A percentile compares a stretch with the other conserved stretches of the same genome.
Conservation (phyloP, 257 asterid genomes). For the Jacaranda copaia region DNA sequence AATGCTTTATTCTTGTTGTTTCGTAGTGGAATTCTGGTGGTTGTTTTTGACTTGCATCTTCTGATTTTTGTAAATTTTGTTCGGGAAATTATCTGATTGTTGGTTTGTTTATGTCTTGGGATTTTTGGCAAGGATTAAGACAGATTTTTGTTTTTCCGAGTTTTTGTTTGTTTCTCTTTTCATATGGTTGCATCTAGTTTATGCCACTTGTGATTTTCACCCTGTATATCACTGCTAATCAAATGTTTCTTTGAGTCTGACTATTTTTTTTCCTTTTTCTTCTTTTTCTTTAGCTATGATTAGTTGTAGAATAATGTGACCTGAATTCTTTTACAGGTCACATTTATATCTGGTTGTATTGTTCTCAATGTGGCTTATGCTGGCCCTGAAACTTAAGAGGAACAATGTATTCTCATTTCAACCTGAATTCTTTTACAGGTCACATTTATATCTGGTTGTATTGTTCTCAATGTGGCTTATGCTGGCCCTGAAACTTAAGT, state of each 20-base stretch:
- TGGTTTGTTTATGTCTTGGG: not conserved
- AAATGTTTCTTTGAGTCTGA: not conserved
- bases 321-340: no score
- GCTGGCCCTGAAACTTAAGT: not conserved
- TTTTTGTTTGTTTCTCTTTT: not conserved
- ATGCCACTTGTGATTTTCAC: conserved; percentile 10
- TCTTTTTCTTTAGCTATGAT: not conserved
- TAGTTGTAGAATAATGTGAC: not conserved
- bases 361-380: not conserved
- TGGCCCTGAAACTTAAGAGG: not conserved
- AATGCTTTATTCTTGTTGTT: conserved; percentile 15
- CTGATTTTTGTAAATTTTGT: not conserved
- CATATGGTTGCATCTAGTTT: conserved; percentile 23
- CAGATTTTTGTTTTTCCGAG: not conserved
- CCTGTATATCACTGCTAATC: conserved; percentile 2
- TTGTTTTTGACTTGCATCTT: not conserved
- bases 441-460: no score
- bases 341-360: no score
- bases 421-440: not conserved
- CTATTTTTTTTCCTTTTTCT: not conserved
- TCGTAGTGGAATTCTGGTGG: not conserved
- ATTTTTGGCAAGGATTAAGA: not conserved
- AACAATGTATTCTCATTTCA: conserved; percentile 1
- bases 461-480: not conserved
- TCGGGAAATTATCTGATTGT: conserved; percentile 18